Evolutionary conservation across 352 stramenopile genomes (phyloP).

Genomic region (Detonula confervacea): DNA sequence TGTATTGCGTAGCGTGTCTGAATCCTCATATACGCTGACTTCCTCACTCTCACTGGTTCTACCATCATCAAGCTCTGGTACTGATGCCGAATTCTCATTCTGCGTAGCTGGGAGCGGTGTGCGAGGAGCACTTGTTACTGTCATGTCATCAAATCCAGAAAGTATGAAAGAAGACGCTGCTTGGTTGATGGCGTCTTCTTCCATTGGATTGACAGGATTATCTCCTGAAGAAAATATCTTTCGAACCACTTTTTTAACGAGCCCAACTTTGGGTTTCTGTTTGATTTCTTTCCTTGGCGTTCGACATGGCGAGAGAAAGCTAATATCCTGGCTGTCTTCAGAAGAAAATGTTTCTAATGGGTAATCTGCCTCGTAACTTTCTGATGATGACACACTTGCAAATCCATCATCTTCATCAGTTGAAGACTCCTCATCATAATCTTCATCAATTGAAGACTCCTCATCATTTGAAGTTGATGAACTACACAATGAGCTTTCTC

Average conservation of each 20-base stretch:
- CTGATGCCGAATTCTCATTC: not conserved
- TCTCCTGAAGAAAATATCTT: constrained; percentile 24
- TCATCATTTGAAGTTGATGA: constrained; percentile 24
- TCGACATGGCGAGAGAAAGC: constrained; percentile 20
- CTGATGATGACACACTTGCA: constrained; percentile 4
- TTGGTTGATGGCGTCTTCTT: constrained; percentile 53
- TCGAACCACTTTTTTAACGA: constrained; percentile 39
- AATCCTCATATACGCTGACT: not conserved
- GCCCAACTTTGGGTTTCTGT: constrained; percentile 16
- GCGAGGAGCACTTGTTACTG: constrained; percentile 4
- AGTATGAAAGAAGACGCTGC: constrained; percentile 58
- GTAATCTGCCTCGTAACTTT: constrained; percentile 21
- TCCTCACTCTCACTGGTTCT: constrained; percentile 1
- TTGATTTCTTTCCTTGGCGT: constrained; percentile 10
- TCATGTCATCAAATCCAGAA: constrained; percentile 50
- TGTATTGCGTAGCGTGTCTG: not conserved
- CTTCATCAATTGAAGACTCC: constrained; percentile 27
- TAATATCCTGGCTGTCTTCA: constrained; percentile 19
- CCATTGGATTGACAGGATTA: constrained; percentile 3
- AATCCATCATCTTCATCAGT: too few relatives aligned
- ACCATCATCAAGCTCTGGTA: not conserved
- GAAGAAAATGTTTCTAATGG: constrained; percentile 14
- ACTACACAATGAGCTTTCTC: constrained; percentile 8
- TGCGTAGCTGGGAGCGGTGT: constrained; percentile 7
- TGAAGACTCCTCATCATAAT: constrained; percentile 24